Evolutionary conservation across 1,139 yeast genomes (phyloP), one percentile per base, ranked within the genome.

Genomic region (Sugiyamaella novakii): DNA sequence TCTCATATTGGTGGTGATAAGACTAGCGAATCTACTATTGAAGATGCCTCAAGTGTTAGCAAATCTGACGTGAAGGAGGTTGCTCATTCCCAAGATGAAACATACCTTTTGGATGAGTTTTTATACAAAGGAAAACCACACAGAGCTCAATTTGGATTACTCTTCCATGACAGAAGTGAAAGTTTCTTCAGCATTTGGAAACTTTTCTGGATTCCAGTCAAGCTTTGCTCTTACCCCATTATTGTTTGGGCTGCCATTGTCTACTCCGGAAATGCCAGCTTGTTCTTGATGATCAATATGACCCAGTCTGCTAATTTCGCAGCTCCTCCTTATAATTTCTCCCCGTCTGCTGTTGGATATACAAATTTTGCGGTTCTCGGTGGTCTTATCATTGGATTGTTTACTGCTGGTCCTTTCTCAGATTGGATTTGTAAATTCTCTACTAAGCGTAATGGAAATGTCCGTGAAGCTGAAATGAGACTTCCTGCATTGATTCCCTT

Each of bases 191-290:
- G 73, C 34, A 66, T 68, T 56, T 54, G 63, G 48, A 58, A 75
- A 51, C 77, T 76, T 12, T 49, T 60, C 21, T 65, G 73, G 61
- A 57, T 72, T 40, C 61, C 61, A 8, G 34, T 57, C 12, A 54
- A 55, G 31, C 60, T 74, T 54, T 52, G 63, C 11, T 53, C 68
- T 0, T 71, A 72, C 51, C 79, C 79, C 6, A 75, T 76, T 6
- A 63, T 75, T 28, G 54, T 74, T 19, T 75, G 76, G 76, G 70
- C 76, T 34, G 76, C 78, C 4, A 38, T 73, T 11, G 64, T 72
- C 24, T 75, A 74, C 52, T 78, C 78, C 2, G 70, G 75, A 8
- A 77, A 74, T 57, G 74, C 75, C 21, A 59, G 65, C 29, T 57
- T 65, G 59, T 66, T 65, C 49, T 58, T 64, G 34, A 63, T 63